These are phyloP conservation scores for Pseudodiploospora longispora DNA, from an alignment of 2,329 filamentous ascomycete species.

Conservation along the genomic window DNA sequence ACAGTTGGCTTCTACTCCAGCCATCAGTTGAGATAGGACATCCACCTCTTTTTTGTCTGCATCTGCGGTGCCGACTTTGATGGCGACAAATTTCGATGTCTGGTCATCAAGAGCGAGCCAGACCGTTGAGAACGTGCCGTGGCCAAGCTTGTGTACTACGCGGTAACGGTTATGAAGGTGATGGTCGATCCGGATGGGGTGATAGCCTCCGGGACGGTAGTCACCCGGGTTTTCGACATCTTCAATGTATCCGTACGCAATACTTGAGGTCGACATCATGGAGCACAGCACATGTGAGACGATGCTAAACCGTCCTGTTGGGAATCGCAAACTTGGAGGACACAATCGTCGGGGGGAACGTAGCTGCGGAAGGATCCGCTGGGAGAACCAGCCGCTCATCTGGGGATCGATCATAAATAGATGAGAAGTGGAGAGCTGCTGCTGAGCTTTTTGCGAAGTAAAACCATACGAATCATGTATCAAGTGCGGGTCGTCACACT, in stretches of 20 bases:
- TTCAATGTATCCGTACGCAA: constrained; percentile 12
- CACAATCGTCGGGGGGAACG: no score
- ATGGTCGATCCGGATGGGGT: constrained; percentile 30
- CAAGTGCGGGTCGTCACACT: no score
- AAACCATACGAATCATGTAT: no score
- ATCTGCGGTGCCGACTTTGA: constrained; percentile 25
- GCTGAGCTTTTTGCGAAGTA: no score
- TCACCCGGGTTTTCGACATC: constrained; percentile 16
- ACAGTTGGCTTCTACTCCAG: background rate
- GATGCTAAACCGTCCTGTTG: no score
- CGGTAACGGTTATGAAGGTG: constrained; percentile 20
- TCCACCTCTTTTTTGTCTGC: constrained; percentile 13
- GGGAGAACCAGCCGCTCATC: no score
- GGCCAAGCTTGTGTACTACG: constrained; percentile 21
- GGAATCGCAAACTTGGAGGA: no score
- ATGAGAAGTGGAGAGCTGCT: no score
- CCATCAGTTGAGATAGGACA: constrained; percentile 12
- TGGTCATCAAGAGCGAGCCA: constrained; percentile 25
- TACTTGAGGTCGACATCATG: no score
- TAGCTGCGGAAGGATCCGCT: no score
- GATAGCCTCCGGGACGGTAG: constrained; percentile 29
- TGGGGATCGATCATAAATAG: no score
- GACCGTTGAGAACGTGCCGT: constrained; percentile 23
- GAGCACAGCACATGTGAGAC: no score
- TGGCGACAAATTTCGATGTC: constrained; percentile 19